Evolutionary conservation across 306 rosid species (phyloP).

Genomic region (Castanospermum australe): DNA sequence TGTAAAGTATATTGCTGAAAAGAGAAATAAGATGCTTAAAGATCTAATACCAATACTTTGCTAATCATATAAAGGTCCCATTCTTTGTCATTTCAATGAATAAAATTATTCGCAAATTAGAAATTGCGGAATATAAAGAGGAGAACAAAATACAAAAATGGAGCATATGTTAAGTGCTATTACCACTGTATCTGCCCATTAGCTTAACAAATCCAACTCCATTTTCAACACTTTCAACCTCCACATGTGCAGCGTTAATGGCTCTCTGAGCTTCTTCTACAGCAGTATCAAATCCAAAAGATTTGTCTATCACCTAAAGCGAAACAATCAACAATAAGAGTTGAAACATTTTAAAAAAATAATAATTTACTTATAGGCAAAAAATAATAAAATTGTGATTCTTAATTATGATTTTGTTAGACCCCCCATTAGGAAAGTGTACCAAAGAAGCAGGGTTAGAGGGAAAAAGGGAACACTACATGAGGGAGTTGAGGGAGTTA

Average conservation of each 20-base stretch:
- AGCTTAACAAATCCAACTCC: conserved; percentile 93
- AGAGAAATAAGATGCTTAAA: conserved; percentile 35
- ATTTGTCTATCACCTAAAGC: conserved; percentile 89
- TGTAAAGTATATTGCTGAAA: conserved; percentile 32
- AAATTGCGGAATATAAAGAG: neutral
- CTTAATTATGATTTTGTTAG: too few relatives aligned
- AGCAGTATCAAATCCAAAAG: conserved; percentile 98
- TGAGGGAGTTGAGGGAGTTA: too few relatives aligned
- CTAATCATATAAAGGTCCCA: neutral
- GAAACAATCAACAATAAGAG: conserved; percentile 22
- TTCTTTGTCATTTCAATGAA: conserved; percentile 19
- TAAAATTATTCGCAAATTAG: conserved; percentile 2
- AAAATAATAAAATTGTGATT: too few relatives aligned
- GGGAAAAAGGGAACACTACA: too few relatives aligned
- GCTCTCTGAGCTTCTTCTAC: conserved; percentile 99
- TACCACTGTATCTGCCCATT: conserved; percentile 96
- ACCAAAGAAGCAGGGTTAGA: too few relatives aligned
- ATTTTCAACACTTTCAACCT: conserved; percentile 90
- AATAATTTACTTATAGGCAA: too few relatives aligned
- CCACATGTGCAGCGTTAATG: conserved; percentile 93
- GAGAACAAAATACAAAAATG: neutral
- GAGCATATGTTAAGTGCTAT: conserved; percentile 8
- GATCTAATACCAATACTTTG: conserved; percentile 10
- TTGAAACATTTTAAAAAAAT: neutral
- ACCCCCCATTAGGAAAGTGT: too few relatives aligned